Conservation (phyloP, 176 grass and related monocot genomes). For the Juncus inflexus region DNA sequence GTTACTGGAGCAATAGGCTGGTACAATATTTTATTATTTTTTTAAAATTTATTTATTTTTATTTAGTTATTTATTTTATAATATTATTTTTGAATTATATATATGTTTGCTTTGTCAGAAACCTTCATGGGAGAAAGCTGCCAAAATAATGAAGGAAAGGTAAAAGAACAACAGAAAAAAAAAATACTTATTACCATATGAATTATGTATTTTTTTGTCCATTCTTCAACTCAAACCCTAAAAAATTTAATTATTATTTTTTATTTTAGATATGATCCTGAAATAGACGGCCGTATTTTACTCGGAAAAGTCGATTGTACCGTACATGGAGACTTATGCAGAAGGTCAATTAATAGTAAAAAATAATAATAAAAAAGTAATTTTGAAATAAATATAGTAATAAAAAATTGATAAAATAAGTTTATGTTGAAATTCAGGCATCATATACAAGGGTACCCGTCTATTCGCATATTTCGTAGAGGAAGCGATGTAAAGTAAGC, state of each 20-base stretch:
- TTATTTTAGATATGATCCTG: slow-evolving; percentile 88
- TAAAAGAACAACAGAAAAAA: slow-evolving; percentile 13
- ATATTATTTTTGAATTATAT: slow-evolving; percentile 2
- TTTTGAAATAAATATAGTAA: no score
- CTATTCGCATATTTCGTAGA: slow-evolving; percentile 92
- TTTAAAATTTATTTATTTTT: neutral
- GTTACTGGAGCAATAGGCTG: slow-evolving; percentile 95
- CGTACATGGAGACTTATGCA: slow-evolving; percentile 60
- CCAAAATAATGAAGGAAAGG: slow-evolving; percentile 90
- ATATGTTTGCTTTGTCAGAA: slow-evolving; percentile 46
- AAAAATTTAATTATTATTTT: slow-evolving; percentile 10
- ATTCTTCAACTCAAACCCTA: neutral
- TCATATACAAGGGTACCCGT: slow-evolving; percentile 96
- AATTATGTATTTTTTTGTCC: neutral
- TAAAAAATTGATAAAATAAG: neutral
- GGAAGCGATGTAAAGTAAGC: slow-evolving; percentile 96
- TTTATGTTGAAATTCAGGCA: slow-evolving; percentile 56
- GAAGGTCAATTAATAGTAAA: slow-evolving; percentile 45
- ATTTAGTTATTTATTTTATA: neutral
- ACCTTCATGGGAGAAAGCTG: slow-evolving; percentile 96
- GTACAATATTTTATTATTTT: slow-evolving; percentile 38
- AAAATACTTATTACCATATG: neutral
- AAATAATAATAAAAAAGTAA: neutral
- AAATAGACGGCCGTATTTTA: slow-evolving; percentile 91
- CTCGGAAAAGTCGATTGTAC: slow-evolving; percentile 89